phyloP scores from a whole-genome alignment of 768 basidiomycete species.

The Tulasnella sp. region DNA sequence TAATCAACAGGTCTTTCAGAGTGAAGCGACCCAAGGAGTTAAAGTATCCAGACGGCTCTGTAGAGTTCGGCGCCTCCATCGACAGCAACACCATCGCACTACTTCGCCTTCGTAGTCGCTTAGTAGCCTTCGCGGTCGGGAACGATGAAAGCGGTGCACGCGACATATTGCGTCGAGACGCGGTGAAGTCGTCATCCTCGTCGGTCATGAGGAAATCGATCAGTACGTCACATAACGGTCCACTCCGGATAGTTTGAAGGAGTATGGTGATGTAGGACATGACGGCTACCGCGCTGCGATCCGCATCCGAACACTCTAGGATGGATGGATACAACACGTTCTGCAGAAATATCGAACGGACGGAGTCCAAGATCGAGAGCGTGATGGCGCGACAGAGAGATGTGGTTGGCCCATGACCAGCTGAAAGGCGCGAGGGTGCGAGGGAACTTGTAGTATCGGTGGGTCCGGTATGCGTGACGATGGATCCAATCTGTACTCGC shows the following conservation, averaged over 20 bases:
- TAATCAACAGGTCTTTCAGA: slow-evolving; percentile 74
- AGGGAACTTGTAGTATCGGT: slow-evolving; percentile 46
- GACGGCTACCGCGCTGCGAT: slow-evolving; percentile 94
- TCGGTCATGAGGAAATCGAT: slow-evolving; percentile 75
- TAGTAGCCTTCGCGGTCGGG: slow-evolving; percentile 5
- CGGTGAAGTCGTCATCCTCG: slow-evolving; percentile 56
- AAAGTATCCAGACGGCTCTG: slow-evolving; percentile 64
- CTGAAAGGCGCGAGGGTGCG: slow-evolving; percentile 28
- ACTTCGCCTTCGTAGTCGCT: slow-evolving; percentile 42
- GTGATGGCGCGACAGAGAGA: slow-evolving; percentile 47
- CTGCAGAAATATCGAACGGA: slow-evolving; percentile 79
- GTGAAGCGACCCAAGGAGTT: slow-evolving; percentile 83
- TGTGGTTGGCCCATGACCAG: too few species aligned
- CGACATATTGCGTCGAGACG: slow-evolving; percentile 33
- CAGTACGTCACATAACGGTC: slow-evolving; percentile 56
- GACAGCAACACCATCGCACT: slow-evolving; percentile 87
- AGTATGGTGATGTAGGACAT: slow-evolving; percentile 91
- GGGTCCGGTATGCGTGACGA: slow-evolving; percentile 31
- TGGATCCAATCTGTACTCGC: slow-evolving; percentile 26
- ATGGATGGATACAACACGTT: slow-evolving; percentile 90
- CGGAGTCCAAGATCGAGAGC: slow-evolving; percentile 69
- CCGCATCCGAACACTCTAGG: slow-evolving; percentile 80
- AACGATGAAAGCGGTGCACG: slow-evolving; percentile 20
- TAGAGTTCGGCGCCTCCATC: slow-evolving; percentile 63
- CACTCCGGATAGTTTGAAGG: slow-evolving; percentile 55